A percentile compares a stretch with the other conserved stretches of the same genome.
Conservation (phyloP, 306 rosid species). For the Senna siamea region DNA sequence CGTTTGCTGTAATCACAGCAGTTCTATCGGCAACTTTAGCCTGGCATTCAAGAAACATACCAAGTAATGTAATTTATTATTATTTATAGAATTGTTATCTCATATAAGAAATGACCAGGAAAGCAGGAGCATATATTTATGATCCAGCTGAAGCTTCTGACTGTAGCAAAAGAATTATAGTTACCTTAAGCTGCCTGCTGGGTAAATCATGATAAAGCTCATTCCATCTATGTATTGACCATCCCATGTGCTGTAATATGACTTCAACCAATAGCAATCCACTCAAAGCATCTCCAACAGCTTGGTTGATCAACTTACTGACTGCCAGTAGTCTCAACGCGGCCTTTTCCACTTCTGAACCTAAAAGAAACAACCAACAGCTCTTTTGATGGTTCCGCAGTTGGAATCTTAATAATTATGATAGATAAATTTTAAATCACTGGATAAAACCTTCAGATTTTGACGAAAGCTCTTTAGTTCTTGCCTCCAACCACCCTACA, state of each 20-base stretch:
- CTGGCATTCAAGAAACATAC: conserved; percentile 48
- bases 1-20: conserved; percentile 70
- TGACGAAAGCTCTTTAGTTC: conserved; percentile 50
- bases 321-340: conserved; percentile 76
- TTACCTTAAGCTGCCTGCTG: conserved; percentile 88
- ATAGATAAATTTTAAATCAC: conserved; percentile 26
- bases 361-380: conserved; percentile 47
- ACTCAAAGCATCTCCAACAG: conserved; percentile 93
- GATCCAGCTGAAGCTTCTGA: conserved; percentile 28
- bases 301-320: conserved; percentile 85
- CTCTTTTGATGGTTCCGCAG: conserved; percentile 24
- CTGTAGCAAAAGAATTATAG: conserved; percentile 6
- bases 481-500: conserved; percentile 59
- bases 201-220: conserved; percentile 90
- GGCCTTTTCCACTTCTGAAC: conserved; percentile 73
- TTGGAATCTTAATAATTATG: conserved; percentile 29
- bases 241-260: conserved; percentile 70
- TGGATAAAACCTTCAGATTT: conserved; percentile 55
- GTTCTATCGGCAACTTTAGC: conserved; percentile 84
- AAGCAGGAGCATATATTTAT: not conserved
- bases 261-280: conserved; percentile 93
- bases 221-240: conserved; percentile 83
- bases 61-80: conserved; percentile 5
- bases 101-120: conserved; percentile 16
- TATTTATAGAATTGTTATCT: conserved; percentile 12